Evolutionary conservation across 805 yeast genomes (phyloP).

Genomic region (Metschnikowia anglica): DNA sequence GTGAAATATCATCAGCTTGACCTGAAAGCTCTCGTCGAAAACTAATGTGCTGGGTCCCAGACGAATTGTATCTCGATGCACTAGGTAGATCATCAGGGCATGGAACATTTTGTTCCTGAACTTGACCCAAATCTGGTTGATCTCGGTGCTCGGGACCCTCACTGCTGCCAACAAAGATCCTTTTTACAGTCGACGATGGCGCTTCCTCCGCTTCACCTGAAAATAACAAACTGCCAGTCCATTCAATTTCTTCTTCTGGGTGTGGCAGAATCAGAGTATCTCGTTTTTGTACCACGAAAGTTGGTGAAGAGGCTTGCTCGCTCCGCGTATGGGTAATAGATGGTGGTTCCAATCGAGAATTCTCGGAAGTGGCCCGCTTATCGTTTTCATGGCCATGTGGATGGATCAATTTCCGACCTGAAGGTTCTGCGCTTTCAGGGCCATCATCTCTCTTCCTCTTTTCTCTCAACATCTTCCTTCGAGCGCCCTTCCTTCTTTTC

Average conservation of each 20-base stretch:
- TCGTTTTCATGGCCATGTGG: no score
- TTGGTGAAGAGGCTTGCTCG: neutral
- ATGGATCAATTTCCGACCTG: no score
- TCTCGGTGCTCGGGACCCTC: neutral
- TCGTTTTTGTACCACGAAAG: neutral
- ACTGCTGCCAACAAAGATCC: neutral
- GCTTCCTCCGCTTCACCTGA: neutral
- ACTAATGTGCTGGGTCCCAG: no score
- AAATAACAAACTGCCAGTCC: neutral
- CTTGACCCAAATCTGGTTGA: no score
- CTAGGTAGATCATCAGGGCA: no score
- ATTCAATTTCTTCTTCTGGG: neutral
- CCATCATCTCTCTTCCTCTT: neutral
- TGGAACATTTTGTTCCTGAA: no score
- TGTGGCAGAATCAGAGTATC: neutral
- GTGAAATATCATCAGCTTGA: no score
- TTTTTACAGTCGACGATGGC: neutral
- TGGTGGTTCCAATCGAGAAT: neutral
- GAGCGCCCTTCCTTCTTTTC: neutral
- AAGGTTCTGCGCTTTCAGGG: no score
- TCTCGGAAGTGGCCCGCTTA: no score
- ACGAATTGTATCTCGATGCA: no score
- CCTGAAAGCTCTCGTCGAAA: no score
- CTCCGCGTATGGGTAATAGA: neutral
- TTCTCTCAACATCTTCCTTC: neutral